Evolutionary conservation across 805 yeast species (phyloP).

Genomic region (Kazachstania kunashirensis): DNA sequence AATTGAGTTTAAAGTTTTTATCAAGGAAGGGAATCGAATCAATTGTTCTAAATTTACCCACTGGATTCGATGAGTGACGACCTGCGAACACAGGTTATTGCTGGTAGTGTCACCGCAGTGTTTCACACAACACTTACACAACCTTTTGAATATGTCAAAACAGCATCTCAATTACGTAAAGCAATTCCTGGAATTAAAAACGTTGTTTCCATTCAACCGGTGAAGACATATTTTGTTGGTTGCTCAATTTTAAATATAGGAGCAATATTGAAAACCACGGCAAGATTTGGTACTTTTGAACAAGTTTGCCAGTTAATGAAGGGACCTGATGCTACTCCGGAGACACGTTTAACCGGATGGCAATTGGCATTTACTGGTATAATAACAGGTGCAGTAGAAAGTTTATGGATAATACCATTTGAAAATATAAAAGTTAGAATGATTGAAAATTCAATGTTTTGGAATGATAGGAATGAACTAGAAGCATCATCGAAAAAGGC

Average conservation of each 20-base stretch:
- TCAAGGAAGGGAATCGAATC: too few relatives aligned
- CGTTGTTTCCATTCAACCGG: constrained; percentile 7
- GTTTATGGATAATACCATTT: constrained; percentile 79
- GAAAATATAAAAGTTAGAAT: constrained; percentile 74
- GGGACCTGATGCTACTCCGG: constrained; percentile 38
- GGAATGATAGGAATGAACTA: constrained; percentile 10
- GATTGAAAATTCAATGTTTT: constrained; percentile 54
- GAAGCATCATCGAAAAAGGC: constrained; percentile 13
- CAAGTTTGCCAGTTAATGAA: constrained; percentile 53
- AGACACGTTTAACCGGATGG: constrained; percentile 64
- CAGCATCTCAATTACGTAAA: constrained; percentile 51
- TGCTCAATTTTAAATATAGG: constrained; percentile 71
- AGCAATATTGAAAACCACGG: constrained; percentile 58
- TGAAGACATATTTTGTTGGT: constrained; percentile 43
- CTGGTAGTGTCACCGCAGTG: constrained; percentile 46
- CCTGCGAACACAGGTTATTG: constrained; percentile 11
- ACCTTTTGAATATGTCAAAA: constrained; percentile 64
- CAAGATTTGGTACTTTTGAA: constrained; percentile 68
- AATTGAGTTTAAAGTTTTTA: too few relatives aligned
- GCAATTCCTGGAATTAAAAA: constrained; percentile 12
- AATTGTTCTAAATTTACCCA: too few relatives aligned
- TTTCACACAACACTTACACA: constrained; percentile 54
- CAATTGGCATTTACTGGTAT: constrained; percentile 75
- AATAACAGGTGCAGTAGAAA: constrained; percentile 75
- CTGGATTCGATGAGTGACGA: background rate